Percentiles rank a stretch among this genome's conserved stretches.
These are phyloP conservation scores for Colletotrichum scovillei DNA, from an alignment of 2,329 filamentous ascomycete genomes.

Conservation along the genomic window DNA sequence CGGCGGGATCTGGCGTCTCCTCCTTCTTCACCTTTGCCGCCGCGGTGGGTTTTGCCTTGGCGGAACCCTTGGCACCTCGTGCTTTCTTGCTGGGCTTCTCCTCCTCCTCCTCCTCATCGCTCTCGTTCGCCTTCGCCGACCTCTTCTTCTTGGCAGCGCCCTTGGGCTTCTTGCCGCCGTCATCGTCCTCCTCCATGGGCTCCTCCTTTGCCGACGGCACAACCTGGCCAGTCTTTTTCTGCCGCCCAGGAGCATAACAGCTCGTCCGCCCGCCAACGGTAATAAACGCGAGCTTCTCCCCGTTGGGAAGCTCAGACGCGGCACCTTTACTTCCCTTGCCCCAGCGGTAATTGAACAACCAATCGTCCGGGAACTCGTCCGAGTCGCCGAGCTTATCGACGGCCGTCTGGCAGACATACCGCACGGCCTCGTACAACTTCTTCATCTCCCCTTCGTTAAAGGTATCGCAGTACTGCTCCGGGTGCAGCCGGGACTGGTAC, in stretches of 20 bases:
- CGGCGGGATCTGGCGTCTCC: constrained; percentile 20
- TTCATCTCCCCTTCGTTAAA: constrained; percentile 79
- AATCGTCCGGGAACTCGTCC: constrained; percentile 84
- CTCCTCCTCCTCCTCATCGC: constrained; percentile 34
- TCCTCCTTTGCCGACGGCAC: constrained; percentile 57
- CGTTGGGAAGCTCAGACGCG: constrained; percentile 77
- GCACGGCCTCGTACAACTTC: constrained; percentile 77
- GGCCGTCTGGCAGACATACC: constrained; percentile 83
- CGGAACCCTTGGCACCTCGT: constrained; percentile 39
- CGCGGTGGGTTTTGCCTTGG: not conserved
- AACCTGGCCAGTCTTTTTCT: constrained; percentile 77
- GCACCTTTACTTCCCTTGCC: constrained; percentile 84
- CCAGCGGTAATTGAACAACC: constrained; percentile 92
- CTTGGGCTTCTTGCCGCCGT: constrained; percentile 10
- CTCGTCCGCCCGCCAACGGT: constrained; percentile 93
- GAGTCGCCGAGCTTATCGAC: constrained; percentile 85
- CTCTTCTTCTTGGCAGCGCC: constrained; percentile 38
- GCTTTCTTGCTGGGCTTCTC: constrained; percentile 43
- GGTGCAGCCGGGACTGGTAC: constrained; percentile 89
- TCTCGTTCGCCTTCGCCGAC: constrained; percentile 42
- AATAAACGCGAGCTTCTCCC: constrained; percentile 85
- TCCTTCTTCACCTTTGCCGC: constrained; percentile 20
- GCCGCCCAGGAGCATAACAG: constrained; percentile 84
- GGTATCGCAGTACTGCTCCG: constrained; percentile 91
- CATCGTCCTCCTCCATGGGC: constrained; percentile 45